Evolutionary conservation across 805 yeast species (phyloP).

Genomic region (Danielia oregonensis): DNA sequence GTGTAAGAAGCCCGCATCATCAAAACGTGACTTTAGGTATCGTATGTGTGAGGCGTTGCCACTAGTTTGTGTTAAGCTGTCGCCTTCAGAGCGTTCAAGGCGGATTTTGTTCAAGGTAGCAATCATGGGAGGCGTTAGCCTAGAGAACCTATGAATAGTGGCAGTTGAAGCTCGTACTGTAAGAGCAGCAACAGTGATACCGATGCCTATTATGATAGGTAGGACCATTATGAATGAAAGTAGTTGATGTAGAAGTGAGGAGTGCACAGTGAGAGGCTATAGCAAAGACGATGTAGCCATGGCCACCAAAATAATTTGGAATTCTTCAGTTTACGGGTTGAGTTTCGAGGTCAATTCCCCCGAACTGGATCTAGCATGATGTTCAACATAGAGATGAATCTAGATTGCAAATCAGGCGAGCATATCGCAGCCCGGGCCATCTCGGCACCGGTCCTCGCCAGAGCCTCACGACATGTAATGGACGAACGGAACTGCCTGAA

Average conservation of each 20-base stretch:
- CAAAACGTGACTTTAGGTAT: slow-evolving; percentile 17
- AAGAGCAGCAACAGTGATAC: slow-evolving; percentile 16
- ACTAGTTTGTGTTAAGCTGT: slow-evolving; percentile 8
- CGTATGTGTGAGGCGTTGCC: slow-evolving; percentile 14
- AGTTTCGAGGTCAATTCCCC: no score
- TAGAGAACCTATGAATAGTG: slow-evolving; percentile 10
- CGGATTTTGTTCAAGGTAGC: slow-evolving; percentile 17
- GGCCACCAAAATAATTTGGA: no score
- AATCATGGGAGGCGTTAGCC: slow-evolving; percentile 18
- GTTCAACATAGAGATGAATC: no score
- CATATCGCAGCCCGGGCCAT: no score
- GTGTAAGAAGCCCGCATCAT: slow-evolving; percentile 26
- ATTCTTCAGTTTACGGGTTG: no score
- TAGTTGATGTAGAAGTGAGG: not conserved
- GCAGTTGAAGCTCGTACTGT: slow-evolving; percentile 11
- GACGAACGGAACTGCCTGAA: no score
- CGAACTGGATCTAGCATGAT: no score
- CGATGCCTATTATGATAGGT: slow-evolving; percentile 17
- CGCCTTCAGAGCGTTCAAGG: slow-evolving; percentile 7
- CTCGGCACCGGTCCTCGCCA: no score
- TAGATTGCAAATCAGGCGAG: no score
- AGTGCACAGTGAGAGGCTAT: no score
- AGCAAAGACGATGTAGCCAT: no score
- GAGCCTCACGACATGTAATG: no score
- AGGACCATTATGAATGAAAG: slow-evolving; percentile 10